A percentile compares a stretch with the other conserved stretches of the same genome.
phyloP scores from a whole-genome alignment of 768 basidiomycete species.

The Auricularia heimuer region DNA sequence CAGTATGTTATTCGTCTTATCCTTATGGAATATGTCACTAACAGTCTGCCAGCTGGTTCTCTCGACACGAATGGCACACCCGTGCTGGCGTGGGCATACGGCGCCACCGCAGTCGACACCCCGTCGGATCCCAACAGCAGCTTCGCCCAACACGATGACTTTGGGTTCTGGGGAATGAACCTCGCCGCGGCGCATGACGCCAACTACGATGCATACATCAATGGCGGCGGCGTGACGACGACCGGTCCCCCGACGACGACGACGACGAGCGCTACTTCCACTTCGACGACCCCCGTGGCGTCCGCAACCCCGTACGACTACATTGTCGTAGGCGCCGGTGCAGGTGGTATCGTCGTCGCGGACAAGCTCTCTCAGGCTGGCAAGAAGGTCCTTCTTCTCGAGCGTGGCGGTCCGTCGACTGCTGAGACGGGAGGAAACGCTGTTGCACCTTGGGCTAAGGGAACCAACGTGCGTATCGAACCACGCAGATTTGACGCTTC shows the following conservation, averaged over 20 bases:
- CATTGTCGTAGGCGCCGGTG: constrained; percentile 44
- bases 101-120: constrained; percentile 27
- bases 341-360: constrained; percentile 48
- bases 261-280: constrained; percentile 23
- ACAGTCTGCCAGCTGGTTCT: constrained; percentile 25
- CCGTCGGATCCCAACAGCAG: constrained; percentile 42
- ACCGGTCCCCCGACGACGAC: constrained; percentile 17
- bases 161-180: constrained; percentile 50
- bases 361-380: constrained; percentile 51
- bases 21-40: constrained; percentile 7
- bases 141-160: constrained; percentile 50
- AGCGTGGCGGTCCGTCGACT: constrained; percentile 55
- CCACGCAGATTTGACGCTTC: neutral
- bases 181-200: constrained; percentile 39
- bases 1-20: constrained; percentile 1
- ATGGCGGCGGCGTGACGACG: constrained; percentile 31
- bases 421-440: constrained; percentile 50
- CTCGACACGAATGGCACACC: constrained; percentile 26
- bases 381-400: constrained; percentile 53
- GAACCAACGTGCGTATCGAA: constrained; percentile 8
- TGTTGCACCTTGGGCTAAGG: constrained; percentile 23
- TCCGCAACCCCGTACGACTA: constrained; percentile 24
- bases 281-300: constrained; percentile 27
- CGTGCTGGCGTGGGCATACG: constrained; percentile 42
- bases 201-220: constrained; percentile 41